Percentiles rank a stretch among this genome's conserved stretches.
phyloP scores from a whole-genome alignment of 176 grass and related monocot species.

The Hyparrhenia diplandra region DNA sequence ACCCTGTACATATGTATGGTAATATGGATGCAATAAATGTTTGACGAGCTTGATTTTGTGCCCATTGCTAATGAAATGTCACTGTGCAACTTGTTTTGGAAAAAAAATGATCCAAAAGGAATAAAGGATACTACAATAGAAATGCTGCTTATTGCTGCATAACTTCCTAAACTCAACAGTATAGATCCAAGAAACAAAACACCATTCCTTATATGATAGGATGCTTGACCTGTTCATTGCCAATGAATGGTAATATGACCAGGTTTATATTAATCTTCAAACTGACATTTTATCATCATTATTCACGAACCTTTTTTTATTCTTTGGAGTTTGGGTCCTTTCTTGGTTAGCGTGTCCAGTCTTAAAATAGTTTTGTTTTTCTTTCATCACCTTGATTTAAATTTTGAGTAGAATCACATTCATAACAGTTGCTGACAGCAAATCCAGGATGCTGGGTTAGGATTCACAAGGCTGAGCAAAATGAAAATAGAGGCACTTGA shows the following conservation, averaged over 20 bases:
- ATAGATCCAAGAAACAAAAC: not conserved
- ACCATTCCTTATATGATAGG: not conserved
- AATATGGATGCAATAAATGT: not conserved
- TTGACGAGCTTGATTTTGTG: not conserved
- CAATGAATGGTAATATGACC: not conserved
- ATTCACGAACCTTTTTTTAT: not conserved
- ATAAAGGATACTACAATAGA: not conserved
- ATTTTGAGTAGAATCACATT: not conserved
- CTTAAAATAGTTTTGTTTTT: not conserved
- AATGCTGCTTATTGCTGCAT: not conserved
- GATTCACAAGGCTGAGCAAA: not conserved
- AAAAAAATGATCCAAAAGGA: not conserved
- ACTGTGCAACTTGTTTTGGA: not conserved
- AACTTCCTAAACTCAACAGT: not conserved
- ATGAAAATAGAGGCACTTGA: not conserved
- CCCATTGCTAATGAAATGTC: not conserved
- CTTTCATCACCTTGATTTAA: not conserved
- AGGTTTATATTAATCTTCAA: not conserved
- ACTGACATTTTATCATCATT: not conserved
- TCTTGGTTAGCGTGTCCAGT: not conserved
- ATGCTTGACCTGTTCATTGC: not conserved
- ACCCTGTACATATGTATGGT: not conserved
- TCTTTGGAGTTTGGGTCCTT: not conserved
- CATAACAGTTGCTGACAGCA: not conserved
- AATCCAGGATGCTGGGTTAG: not conserved